phyloP scores from a whole-genome alignment of 1,284 basidiomycete genomes.

The Marasmius sp. region DNA sequence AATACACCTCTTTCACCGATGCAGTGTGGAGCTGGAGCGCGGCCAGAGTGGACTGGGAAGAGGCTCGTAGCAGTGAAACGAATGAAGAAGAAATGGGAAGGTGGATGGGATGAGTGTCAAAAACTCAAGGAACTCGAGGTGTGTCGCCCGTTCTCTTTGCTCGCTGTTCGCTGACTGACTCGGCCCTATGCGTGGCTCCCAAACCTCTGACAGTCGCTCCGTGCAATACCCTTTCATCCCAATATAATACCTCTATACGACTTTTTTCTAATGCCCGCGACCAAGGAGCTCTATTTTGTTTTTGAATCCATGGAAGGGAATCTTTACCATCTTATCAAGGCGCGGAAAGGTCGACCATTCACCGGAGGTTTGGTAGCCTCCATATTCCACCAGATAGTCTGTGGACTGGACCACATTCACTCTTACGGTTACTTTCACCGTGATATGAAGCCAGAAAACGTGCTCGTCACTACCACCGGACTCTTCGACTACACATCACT shows the following conservation, averaged over 20 bases:
- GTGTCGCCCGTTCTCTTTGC: conserved; percentile 28
- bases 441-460: conserved; percentile 99
- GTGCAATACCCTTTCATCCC: conserved; percentile 91
- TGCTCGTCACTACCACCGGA: conserved; percentile 99
- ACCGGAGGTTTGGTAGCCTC: conserved; percentile 94
- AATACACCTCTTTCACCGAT: conserved; percentile 86
- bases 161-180: conserved; percentile 13
- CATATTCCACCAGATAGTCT: conserved; percentile 91
- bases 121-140: conserved; percentile 96
- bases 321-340: conserved; percentile 98
- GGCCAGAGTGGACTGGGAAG: conserved; percentile 94
- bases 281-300: conserved; percentile 97
- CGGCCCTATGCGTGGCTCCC: conserved; percentile 11
- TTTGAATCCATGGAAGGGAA: conserved; percentile 99
- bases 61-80: conserved; percentile 95
- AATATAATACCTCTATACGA: conserved; percentile 99
- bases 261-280: conserved; percentile 91
- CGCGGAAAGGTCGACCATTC: conserved; percentile 90
- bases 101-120: conserved; percentile 96
- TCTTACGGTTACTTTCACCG: conserved; percentile 94
- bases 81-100: conserved; percentile 98
- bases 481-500: conserved; percentile 91
- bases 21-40: conserved; percentile 85
- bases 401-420: conserved; percentile 94
- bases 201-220: conserved; percentile 71